A percentile compares a stretch with the other conserved stretches of the same genome.
Conservation (phyloP, 1,139 yeast species). For the Geotrichum fermentans region DNA sequence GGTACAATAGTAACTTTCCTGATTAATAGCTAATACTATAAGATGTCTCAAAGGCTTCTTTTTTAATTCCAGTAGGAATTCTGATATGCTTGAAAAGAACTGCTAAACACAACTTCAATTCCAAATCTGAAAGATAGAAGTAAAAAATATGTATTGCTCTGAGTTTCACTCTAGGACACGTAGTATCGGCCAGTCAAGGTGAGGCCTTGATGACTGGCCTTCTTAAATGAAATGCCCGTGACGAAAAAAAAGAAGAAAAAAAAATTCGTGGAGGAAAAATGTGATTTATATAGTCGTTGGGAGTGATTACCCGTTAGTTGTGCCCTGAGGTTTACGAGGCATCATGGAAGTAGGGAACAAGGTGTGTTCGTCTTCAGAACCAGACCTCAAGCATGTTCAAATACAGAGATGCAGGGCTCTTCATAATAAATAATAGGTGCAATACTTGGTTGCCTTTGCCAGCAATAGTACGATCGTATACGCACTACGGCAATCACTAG, state of each 20-base stretch:
- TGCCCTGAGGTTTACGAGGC: no score
- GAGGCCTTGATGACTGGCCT: slow-evolving; percentile 12
- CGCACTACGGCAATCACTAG: no score
- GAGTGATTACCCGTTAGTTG: no score
- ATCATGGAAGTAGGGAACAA: no score
- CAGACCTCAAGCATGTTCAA: no score
- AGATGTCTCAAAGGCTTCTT: slow-evolving; percentile 21
- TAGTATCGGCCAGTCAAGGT: slow-evolving; percentile 20
- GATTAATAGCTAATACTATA: no score
- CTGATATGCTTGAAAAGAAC: background rate
- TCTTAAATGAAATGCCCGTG: slow-evolving; percentile 14
- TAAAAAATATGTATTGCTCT: slow-evolving; percentile 21
- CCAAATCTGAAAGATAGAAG: slow-evolving; percentile 14
- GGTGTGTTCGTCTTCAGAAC: no score
- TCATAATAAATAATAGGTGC: no score
- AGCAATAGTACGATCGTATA: no score
- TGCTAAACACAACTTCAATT: slow-evolving; percentile 7
- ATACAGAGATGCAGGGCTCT: no score
- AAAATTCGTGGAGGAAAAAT: slow-evolving; percentile 1
- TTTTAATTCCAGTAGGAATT: slow-evolving; percentile 18
- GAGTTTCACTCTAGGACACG: slow-evolving; percentile 19
- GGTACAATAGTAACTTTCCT: no score
- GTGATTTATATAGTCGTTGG: background rate
- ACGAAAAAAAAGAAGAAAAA: slow-evolving; percentile 7
- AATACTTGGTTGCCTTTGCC: no score